phyloP scores from a whole-genome alignment of 2,329 filamentous ascomycete species.

The Aureobasidium subglaciale region DNA sequence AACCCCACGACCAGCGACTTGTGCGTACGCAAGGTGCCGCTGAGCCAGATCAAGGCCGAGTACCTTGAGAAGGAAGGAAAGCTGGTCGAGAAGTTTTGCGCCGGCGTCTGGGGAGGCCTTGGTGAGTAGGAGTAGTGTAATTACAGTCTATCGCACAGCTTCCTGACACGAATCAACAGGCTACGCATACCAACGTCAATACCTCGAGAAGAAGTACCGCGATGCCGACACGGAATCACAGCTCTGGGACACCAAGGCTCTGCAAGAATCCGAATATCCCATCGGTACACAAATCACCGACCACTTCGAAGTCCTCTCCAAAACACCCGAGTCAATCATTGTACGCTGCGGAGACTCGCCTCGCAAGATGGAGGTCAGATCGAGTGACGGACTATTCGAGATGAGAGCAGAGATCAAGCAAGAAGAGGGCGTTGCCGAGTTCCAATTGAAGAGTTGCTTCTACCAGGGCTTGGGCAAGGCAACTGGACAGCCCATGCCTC shows the following conservation, averaged over 20 bases:
- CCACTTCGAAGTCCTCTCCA: constrained; percentile 65
- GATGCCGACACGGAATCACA: constrained; percentile 49
- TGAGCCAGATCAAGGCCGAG: constrained; percentile 58
- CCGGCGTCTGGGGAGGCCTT: constrained; percentile 58
- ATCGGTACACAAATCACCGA: constrained; percentile 59
- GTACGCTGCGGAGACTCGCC: constrained; percentile 62
- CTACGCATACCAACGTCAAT: constrained; percentile 52
- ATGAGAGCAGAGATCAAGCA: constrained; percentile 56
- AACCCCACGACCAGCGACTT: constrained; percentile 61
- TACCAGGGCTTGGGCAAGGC: constrained; percentile 47
- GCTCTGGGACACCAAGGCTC: constrained; percentile 53
- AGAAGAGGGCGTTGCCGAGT: constrained; percentile 53
- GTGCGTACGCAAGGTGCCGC: constrained; percentile 54
- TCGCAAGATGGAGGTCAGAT: constrained; percentile 47
- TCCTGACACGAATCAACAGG: constrained; percentile 31
- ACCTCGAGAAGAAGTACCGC: constrained; percentile 54
- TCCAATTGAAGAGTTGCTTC: constrained; percentile 59
- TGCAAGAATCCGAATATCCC: constrained; percentile 52
- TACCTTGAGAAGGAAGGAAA: constrained; percentile 55
- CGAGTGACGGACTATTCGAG: constrained; percentile 60
- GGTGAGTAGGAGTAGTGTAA: constrained; percentile 36
- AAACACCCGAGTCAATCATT: constrained; percentile 52
- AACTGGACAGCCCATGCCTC: constrained; percentile 38
- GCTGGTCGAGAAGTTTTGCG: constrained; percentile 59
- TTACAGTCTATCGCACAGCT: background rate